Evolutionary conservation across 1,284 basidiomycete species (phyloP).

Genomic region (Irpex lacteus): DNA sequence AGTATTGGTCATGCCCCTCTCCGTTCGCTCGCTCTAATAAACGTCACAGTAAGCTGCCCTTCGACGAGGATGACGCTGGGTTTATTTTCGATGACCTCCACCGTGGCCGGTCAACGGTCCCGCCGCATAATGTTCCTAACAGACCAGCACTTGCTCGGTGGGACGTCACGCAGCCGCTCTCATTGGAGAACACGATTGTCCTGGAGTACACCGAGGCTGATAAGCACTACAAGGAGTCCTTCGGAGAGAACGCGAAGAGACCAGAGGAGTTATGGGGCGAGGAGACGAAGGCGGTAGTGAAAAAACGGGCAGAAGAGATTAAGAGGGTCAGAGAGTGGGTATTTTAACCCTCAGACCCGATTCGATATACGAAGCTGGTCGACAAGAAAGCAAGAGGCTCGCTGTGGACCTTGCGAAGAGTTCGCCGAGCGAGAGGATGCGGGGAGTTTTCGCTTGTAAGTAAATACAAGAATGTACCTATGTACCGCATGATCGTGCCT

Average conservation of each 20-base stretch:
- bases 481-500: conserved; percentile 3
- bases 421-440: neutral
- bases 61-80: conserved; percentile 80
- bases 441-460: neutral
- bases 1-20: neutral
- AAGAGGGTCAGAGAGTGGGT: conserved; percentile 45
- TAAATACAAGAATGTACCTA: neutral
- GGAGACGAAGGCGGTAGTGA: conserved; percentile 54
- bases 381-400: neutral
- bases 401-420: neutral
- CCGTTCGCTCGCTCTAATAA: neutral
- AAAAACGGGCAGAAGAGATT: conserved; percentile 49
- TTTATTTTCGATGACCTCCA: conserved; percentile 87
- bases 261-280: conserved; percentile 66
- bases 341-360: neutral
- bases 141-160: conserved; percentile 78
- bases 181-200: conserved; percentile 77
- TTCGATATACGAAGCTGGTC: neutral
- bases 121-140: conserved; percentile 70
- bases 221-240: conserved; percentile 58
- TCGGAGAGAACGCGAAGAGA: conserved; percentile 27
- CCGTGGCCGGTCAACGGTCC: conserved; percentile 76
- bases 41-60: conserved; percentile 59
- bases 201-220: conserved; percentile 76
- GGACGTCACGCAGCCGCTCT: conserved; percentile 64